These are phyloP conservation scores for Diplodia corticola DNA, from an alignment of 2,329 filamentous ascomycete species.

Conservation along the genomic window DNA sequence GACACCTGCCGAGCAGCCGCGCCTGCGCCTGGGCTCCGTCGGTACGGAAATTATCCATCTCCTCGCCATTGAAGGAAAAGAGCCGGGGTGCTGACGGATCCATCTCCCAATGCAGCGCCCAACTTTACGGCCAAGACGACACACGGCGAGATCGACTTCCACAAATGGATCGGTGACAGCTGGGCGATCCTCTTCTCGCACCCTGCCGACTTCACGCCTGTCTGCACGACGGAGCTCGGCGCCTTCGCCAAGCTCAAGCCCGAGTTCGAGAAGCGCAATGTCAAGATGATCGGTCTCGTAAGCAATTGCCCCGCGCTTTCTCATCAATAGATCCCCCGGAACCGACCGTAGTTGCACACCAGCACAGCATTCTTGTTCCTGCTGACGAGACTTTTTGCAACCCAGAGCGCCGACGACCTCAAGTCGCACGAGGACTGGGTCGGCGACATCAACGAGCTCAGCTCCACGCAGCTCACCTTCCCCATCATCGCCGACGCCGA, in stretches of 20 bases:
- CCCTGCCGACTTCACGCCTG: conserved; percentile 62
- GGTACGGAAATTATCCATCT: conserved; percentile 27
- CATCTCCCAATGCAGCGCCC: conserved; percentile 48
- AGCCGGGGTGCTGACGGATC: background rate
- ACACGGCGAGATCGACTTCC: conserved; percentile 66
- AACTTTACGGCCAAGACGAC: conserved; percentile 71
- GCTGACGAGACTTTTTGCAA: background rate
- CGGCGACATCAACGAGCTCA: conserved; percentile 56
- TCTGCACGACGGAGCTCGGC: conserved; percentile 64
- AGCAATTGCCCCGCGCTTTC: conserved; percentile 30
- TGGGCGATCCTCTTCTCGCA: conserved; percentile 73
- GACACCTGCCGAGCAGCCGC: conserved; percentile 42
- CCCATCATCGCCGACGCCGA: conserved; percentile 57
- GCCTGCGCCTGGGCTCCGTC: conserved; percentile 46
- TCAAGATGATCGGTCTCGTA: conserved; percentile 61
- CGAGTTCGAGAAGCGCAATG: conserved; percentile 62
- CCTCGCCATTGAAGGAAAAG: background rate
- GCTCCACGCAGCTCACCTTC: conserved; percentile 49
- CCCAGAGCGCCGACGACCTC: conserved; percentile 22
- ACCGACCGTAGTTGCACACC: too few relatives aligned
- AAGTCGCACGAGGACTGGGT: conserved; percentile 50
- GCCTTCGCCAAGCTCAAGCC: conserved; percentile 65
- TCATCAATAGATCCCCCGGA: conserved; percentile 51
- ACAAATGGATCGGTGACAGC: conserved; percentile 69
- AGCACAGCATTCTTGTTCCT: too few relatives aligned